Evolutionary conservation across 2,329 filamentous ascomycete genomes (phyloP).

Genomic region (Microcera coccophila): DNA sequence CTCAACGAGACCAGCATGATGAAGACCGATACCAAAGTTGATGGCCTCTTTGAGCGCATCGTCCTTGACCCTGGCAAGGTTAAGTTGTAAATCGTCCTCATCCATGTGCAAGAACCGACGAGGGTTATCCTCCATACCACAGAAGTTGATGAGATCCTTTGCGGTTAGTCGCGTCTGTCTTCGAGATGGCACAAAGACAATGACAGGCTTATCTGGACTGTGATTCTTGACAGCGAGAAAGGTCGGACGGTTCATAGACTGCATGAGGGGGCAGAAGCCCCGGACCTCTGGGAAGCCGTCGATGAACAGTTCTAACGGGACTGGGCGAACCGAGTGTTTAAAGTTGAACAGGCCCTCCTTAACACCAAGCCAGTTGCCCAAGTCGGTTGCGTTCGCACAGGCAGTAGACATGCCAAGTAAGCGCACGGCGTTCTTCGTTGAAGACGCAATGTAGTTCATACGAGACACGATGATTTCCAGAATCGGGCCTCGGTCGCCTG

Average conservation of each 20-base stretch:
- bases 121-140: constrained; percentile 97
- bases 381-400: constrained; percentile 89
- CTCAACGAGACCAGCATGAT: constrained; percentile 95
- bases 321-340: constrained; percentile 90
- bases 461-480: constrained; percentile 89
- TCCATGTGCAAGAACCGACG: constrained; percentile 89
- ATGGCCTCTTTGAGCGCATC: constrained; percentile 89
- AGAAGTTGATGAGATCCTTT: constrained; percentile 94
- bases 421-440: constrained; percentile 83
- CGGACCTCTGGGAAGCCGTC: constrained; percentile 94
- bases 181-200: constrained; percentile 95
- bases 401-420: constrained; percentile 99
- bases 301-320: constrained; percentile 93
- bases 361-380: constrained; percentile 95
- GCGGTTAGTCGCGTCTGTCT: constrained; percentile 92
- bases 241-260: constrained; percentile 96
- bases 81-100: constrained; percentile 86
- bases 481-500: constrained; percentile 93
- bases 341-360: constrained; percentile 97
- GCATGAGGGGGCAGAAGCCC: constrained; percentile 96
- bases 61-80: constrained; percentile 87
- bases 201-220: constrained; percentile 93
- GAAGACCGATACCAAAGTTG: constrained; percentile 92
- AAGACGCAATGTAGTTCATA: constrained; percentile 98
- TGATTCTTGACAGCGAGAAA: constrained; percentile 96